These are phyloP conservation scores for Yamadazyma oceani DNA, from an alignment of 1,139 yeast genomes.

Conservation along the genomic window DNA sequence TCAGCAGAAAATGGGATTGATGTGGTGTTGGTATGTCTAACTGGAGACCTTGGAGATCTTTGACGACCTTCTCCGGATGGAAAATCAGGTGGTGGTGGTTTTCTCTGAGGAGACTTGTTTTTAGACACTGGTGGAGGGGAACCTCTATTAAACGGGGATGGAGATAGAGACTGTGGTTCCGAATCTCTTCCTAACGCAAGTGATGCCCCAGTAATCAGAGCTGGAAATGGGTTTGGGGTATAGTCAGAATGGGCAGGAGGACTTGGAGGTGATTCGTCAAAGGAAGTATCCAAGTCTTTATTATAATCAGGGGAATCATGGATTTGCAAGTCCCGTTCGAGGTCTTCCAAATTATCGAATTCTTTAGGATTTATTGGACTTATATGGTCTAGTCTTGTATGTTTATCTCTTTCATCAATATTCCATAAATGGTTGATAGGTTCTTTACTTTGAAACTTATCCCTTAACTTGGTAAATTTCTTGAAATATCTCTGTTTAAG, in stretches of 20 bases:
- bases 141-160: too few species aligned
- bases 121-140: not conserved
- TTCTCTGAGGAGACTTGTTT: slow-evolving; percentile 16
- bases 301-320: slow-evolving; percentile 1
- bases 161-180: not conserved
- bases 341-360: slow-evolving; percentile 22
- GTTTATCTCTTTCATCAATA: slow-evolving; percentile 10
- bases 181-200: not conserved
- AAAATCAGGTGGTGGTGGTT: slow-evolving; percentile 28
- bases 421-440: slow-evolving; percentile 25
- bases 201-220: not conserved
- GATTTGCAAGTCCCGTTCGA: slow-evolving; percentile 20
- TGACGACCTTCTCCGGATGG: too few species aligned
- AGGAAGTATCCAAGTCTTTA: slow-evolving; percentile 4
- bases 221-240: slow-evolving; percentile 1
- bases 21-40: slow-evolving; percentile 19
- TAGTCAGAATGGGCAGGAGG: slow-evolving; percentile 16
- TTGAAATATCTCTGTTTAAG: slow-evolving; percentile 22
- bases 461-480: slow-evolving; percentile 33
- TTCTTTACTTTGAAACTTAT: slow-evolving; percentile 37
- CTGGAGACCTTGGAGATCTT: too few species aligned
- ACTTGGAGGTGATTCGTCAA: slow-evolving; percentile 14
- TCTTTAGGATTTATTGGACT: slow-evolving; percentile 15
- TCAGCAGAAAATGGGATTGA: slow-evolving; percentile 49
- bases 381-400: slow-evolving; percentile 7